phyloP scores from a whole-genome alignment of 2,329 filamentous ascomycete species.

The Xylariaceae sp. region DNA sequence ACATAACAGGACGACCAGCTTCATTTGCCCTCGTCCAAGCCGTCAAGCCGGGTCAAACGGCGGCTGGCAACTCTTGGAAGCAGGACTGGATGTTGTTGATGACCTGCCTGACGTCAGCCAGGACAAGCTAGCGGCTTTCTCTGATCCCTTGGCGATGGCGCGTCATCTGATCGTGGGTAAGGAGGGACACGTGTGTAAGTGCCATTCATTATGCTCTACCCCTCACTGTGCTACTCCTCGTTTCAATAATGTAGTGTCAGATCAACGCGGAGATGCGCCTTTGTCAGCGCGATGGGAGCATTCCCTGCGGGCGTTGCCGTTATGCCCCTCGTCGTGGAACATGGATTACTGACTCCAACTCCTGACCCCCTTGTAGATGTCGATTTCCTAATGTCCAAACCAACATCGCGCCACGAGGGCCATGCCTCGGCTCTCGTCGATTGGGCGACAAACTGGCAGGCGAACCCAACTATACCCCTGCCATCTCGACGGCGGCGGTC shows the following conservation, averaged over 20 bases:
- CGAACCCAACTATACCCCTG: slow-evolving; percentile 18
- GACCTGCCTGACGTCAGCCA: slow-evolving; percentile 21
- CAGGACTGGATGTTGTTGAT: slow-evolving; percentile 22
- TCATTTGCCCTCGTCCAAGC: slow-evolving; percentile 22
- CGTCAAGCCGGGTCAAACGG: slow-evolving; percentile 23
- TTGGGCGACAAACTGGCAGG: slow-evolving; percentile 23
- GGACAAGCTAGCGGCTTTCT: slow-evolving; percentile 22
- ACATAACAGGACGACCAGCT: slow-evolving; percentile 18
- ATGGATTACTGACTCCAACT: not conserved
- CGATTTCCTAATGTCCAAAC: slow-evolving; percentile 25
- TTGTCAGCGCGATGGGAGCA: not conserved
- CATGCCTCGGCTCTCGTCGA: slow-evolving; percentile 22
- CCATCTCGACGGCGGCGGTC: slow-evolving; percentile 26
- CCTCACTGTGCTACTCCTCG: not conserved
- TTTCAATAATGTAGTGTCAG: too few relatives aligned
- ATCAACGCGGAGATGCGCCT: not conserved
- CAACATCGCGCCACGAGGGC: slow-evolving; percentile 17
- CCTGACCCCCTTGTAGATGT: slow-evolving; percentile 16
- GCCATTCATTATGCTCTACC: not conserved
- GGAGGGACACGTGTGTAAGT: slow-evolving; percentile 26
- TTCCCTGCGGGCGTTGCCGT: not conserved
- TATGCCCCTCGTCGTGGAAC: not conserved
- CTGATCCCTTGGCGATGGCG: slow-evolving; percentile 23
- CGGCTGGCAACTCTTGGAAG: slow-evolving; percentile 23
- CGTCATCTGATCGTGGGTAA: slow-evolving; percentile 24